These are phyloP conservation scores for Brassica nigra DNA, from an alignment of 345 rosid genomes.

Conservation along the genomic window DNA sequence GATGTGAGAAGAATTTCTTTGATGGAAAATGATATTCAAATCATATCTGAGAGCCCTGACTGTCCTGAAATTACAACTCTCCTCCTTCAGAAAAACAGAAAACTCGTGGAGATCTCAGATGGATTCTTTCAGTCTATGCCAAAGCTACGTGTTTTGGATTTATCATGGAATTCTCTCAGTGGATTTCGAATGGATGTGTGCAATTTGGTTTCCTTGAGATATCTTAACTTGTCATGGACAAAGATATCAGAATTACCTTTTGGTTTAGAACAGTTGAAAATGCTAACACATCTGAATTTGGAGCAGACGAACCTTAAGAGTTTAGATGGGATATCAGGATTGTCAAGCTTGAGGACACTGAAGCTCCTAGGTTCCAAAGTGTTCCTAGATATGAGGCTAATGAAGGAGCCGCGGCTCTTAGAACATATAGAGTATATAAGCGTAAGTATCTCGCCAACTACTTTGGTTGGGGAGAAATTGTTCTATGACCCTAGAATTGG, in stretches of 20 bases:
- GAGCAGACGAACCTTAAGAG: not conserved
- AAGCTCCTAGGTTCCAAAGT: not conserved
- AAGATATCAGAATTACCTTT: not conserved
- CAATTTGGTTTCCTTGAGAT: slow-evolving; percentile 6
- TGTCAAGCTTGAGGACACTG: not conserved
- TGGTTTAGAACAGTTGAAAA: not conserved
- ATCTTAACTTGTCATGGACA: slow-evolving; percentile 6
- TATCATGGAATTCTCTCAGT: slow-evolving; percentile 19
- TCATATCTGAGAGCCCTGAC: not conserved
- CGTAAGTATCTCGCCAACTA: not conserved
- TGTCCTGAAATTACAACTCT: not conserved
- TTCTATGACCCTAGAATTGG: not conserved
- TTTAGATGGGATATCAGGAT: not conserved
- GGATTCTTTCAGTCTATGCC: slow-evolving; percentile 26
- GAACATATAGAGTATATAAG: not conserved
- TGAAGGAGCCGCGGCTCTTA: not conserved
- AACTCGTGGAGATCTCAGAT: no score
- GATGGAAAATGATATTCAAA: not conserved
- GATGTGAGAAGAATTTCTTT: not conserved
- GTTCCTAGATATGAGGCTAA: not conserved
- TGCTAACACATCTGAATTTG: not conserved
- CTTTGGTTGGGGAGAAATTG: not conserved
- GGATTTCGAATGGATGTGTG: not conserved
- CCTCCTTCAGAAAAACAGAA: not conserved
- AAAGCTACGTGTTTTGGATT: slow-evolving; percentile 29